Conservation (phyloP, 1,139 yeast species). For the Debaryomycetaceae sp. region DNA sequence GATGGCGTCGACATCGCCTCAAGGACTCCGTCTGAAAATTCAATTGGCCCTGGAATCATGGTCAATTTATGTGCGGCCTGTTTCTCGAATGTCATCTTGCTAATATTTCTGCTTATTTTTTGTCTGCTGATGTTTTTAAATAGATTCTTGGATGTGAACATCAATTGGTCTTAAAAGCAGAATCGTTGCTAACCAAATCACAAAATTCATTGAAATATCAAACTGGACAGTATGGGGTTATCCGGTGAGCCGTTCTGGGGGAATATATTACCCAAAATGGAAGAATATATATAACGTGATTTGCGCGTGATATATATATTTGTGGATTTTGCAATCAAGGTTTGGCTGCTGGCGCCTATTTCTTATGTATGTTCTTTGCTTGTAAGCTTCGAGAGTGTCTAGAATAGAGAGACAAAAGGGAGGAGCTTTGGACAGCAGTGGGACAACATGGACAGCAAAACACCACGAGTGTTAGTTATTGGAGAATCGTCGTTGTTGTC, state of each 20-base stretch:
- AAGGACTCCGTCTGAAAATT: conserved; percentile 77
- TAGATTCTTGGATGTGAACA: background rate
- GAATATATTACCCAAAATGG: background rate
- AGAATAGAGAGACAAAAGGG: background rate
- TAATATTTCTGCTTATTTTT: background rate
- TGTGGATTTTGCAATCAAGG: conserved; percentile 7
- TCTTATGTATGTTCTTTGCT: background rate
- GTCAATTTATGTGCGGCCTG: conserved; percentile 55
- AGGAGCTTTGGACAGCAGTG: background rate
- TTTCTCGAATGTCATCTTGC: conserved; percentile 15
- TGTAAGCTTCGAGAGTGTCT: background rate
- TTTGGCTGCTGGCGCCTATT: background rate
- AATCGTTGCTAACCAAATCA: background rate
- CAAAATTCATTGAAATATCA: background rate
- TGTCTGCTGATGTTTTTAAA: background rate
- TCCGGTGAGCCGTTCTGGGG: conserved; percentile 1
- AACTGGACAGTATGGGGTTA: conserved; percentile 2
- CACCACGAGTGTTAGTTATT: conserved; percentile 9
- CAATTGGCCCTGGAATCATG: conserved; percentile 93
- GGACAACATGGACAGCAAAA: background rate
- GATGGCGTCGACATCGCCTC: conserved; percentile 83
- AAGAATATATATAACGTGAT: background rate
- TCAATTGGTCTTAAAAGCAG: background rate
- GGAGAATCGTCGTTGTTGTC: conserved; percentile 14
- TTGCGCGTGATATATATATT: background rate